These are phyloP conservation scores for Rhodomyrtus tomentosa DNA, from an alignment of 345 rosid species.

Conservation along the genomic window DNA sequence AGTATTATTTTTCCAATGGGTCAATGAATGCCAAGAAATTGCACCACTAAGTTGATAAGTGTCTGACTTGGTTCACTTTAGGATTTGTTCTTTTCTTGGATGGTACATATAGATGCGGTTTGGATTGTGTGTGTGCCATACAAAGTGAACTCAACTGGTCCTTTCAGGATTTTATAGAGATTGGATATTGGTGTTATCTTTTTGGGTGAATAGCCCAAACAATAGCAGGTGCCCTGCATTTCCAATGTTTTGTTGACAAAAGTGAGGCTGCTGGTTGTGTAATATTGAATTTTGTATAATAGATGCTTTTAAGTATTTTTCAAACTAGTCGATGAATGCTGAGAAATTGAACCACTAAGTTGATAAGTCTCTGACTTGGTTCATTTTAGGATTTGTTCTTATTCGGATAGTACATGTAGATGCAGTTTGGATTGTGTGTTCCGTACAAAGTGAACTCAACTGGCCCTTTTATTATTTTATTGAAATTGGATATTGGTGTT, in stretches of 20 bases:
- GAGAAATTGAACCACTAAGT: background rate
- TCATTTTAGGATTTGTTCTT: background rate
- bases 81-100: background rate
- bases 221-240: too few species aligned
- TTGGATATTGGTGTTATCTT: background rate
- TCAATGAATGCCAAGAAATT: too few species aligned
- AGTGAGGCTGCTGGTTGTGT: too few species aligned
- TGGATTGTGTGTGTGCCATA: background rate
- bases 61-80: background rate
- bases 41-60: background rate
- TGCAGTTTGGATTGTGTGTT: background rate
- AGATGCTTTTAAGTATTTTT: too few species aligned
- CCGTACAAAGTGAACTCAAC: background rate
- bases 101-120: background rate
- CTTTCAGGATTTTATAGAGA: background rate
- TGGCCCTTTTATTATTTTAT: background rate
- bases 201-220: slow-evolving; percentile 30
- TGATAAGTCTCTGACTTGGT: background rate
- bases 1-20: background rate
- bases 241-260: too few species aligned
- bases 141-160: background rate
- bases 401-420: background rate
- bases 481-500: background rate
- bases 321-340: too few species aligned
- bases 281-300: too few species aligned